Base-by-base conservation (phyloP, 208 protist species). In the Acanthamoeba lugdunensis region DNA sequence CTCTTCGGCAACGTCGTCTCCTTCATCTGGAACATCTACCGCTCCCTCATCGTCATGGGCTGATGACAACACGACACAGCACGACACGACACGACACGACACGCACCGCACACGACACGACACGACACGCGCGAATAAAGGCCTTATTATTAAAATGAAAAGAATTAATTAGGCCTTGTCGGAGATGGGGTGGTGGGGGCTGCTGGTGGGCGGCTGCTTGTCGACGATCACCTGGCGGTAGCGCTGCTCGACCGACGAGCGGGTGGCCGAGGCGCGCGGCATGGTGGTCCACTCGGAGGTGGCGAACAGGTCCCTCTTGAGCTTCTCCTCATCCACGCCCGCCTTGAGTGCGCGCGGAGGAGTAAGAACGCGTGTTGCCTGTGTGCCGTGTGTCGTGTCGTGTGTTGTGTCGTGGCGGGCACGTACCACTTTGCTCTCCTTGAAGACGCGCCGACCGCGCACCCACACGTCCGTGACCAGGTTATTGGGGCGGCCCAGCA, bases 1-100 rank as follows among this genome's bases (percentile, higher is more conserved):
- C 73, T 81, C 73, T 81, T 81, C 37, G 73, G 73, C 73, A 81
- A 81, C 73, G 37, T 81, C 37, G 37, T 81, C 21, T 81, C 73
- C 73, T 81, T 81, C 73, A 81, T 81, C 73, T 81, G 73, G 73
- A 81, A 81, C 73, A 52, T 81, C 73, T 81, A 81, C 23, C 73
- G 73, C 37, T 81, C 73, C 45, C 73, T 81, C 45, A 41, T 81
- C 73, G 63, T 71, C 63, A 71, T 71, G 63, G 63, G n/a, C 63
- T 71, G 28, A 71, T 67, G 54, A 58, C 18, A 4, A 41, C 37
- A 0, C 37, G 37, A 41, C 37, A 41, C n/a, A n/a, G n/a, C n/a
- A n/a, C n/a, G n/a, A n/a, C n/a, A n/a, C n/a, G 2, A 41, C 37
- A 41, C 37, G 37, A 41, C 37, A 41, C 37, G 37, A 41, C 37